Conservation (phyloP, 2,329 filamentous ascomycete species). For the Botryotinia narcissicola region DNA sequence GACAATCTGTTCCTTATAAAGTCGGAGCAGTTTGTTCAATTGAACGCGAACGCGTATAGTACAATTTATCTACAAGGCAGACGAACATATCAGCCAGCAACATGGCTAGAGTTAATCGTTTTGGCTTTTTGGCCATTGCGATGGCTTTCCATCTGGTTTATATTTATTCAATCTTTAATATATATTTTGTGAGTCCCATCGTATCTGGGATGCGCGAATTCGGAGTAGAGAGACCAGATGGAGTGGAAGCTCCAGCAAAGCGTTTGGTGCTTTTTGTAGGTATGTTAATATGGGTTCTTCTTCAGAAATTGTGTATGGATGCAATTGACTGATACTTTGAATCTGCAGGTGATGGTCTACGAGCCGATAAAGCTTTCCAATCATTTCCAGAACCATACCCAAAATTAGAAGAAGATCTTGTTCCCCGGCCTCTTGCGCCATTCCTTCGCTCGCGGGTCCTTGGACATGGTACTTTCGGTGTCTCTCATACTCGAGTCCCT, state of each 20-base stretch:
- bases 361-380: slow-evolving; percentile 97
- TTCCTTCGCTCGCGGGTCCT: slow-evolving; percentile 88
- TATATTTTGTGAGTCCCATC: slow-evolving; percentile 97
- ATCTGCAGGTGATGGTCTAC: slow-evolving; percentile 74
- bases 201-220: slow-evolving; percentile 92
- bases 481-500: slow-evolving; percentile 94
- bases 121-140: slow-evolving; percentile 83
- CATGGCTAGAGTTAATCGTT: slow-evolving; percentile 61
- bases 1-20: slow-evolving; percentile 13
- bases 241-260: slow-evolving; percentile 73
- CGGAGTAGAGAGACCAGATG: slow-evolving; percentile 59
- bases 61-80: neutral
- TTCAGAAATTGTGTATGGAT: neutral
- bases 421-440: slow-evolving; percentile 78
- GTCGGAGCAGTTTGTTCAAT: slow-evolving; percentile 6
- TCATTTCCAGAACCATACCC: slow-evolving; percentile 84
- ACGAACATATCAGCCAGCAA: neutral
- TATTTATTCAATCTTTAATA: slow-evolving; percentile 94
- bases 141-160: slow-evolving; percentile 92
- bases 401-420: slow-evolving; percentile 60
- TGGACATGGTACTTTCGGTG: slow-evolving; percentile 88
- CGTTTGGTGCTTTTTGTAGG: slow-evolving; percentile 92
- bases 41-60: slow-evolving; percentile 14
- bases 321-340: slow-evolving; percentile 20
- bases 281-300: slow-evolving; percentile 40